phyloP scores from a whole-genome alignment of 495 filamentous ascomycete genomes.

The Penicillium coprophilum region DNA sequence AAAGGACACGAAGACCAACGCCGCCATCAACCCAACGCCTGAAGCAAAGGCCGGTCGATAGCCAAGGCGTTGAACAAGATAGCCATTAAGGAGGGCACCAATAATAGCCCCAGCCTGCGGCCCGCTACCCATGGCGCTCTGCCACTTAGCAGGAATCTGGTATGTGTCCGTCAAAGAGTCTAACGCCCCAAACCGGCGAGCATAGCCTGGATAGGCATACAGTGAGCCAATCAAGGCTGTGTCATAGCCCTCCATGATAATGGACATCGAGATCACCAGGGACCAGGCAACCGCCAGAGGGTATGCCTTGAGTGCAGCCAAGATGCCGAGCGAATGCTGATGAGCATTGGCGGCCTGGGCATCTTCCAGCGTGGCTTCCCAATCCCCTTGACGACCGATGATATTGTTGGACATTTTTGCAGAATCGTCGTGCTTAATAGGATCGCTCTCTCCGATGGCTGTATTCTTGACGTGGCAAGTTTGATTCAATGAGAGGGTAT shows the following conservation, averaged over 20 bases:
- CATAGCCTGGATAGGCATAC: conserved; percentile 48
- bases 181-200: conserved; percentile 57
- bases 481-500: background rate
- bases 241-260: conserved; percentile 54
- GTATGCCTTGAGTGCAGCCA: conserved; percentile 20
- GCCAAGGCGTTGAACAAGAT: conserved; percentile 43
- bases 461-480: background rate
- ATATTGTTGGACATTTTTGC: background rate
- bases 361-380: background rate
- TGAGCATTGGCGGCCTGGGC: background rate
- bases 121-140: conserved; percentile 63
- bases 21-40: conserved; percentile 48
- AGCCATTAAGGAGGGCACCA: conserved; percentile 44
- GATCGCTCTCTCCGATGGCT: background rate
- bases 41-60: conserved; percentile 58
- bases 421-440: background rate
- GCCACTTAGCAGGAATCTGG: conserved; percentile 63
- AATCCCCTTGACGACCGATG: background rate
- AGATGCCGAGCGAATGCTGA: background rate
- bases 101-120: conserved; percentile 31
- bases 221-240: conserved; percentile 40
- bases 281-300: conserved; percentile 50
- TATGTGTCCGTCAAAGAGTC: conserved; percentile 42
- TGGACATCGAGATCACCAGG: conserved; percentile 41
- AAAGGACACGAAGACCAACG: conserved; percentile 68